A percentile compares a stretch with the other conserved stretches of the same genome.
Conservation (phyloP, 1,139 yeast genomes). For the Lodderomyces beijingensis region DNA sequence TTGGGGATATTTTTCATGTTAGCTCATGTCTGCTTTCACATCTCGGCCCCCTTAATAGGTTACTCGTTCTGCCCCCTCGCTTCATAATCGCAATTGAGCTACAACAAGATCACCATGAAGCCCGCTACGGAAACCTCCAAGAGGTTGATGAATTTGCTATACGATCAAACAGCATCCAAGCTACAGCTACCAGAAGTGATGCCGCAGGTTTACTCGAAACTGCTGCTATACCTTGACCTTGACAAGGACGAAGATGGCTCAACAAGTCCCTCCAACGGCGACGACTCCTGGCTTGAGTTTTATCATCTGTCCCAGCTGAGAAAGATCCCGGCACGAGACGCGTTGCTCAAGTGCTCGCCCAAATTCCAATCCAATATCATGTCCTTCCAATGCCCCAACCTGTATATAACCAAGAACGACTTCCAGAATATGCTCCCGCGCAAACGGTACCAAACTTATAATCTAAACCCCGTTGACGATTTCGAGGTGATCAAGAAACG, state of each 20-base stretch:
- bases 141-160: slow-evolving; percentile 28
- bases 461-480: slow-evolving; percentile 1
- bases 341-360: slow-evolving; percentile 7
- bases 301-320: not conserved
- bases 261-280: not conserved
- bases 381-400: slow-evolving; percentile 31
- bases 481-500: slow-evolving; percentile 45
- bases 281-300: not conserved
- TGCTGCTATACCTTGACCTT: too few relatives aligned
- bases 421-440: slow-evolving; percentile 35
- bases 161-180: slow-evolving; percentile 27
- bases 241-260: not conserved
- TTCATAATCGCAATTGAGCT: too few relatives aligned
- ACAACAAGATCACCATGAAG: too few relatives aligned
- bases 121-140: slow-evolving; percentile 21
- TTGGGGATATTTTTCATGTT: too few relatives aligned
- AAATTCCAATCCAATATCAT: slow-evolving; percentile 26
- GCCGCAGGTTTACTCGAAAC: slow-evolving; percentile 1
- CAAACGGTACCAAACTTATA: slow-evolving; percentile 26
- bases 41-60: too few relatives aligned
- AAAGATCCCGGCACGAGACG: slow-evolving; percentile 8
- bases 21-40: too few relatives aligned
- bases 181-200: slow-evolving; percentile 13
- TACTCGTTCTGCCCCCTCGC: too few relatives aligned
- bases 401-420: slow-evolving; percentile 35